These are phyloP conservation scores for Papiliotrema nemorosa DNA, from an alignment of 1,284 basidiomycete species.

Conservation along the genomic window DNA sequence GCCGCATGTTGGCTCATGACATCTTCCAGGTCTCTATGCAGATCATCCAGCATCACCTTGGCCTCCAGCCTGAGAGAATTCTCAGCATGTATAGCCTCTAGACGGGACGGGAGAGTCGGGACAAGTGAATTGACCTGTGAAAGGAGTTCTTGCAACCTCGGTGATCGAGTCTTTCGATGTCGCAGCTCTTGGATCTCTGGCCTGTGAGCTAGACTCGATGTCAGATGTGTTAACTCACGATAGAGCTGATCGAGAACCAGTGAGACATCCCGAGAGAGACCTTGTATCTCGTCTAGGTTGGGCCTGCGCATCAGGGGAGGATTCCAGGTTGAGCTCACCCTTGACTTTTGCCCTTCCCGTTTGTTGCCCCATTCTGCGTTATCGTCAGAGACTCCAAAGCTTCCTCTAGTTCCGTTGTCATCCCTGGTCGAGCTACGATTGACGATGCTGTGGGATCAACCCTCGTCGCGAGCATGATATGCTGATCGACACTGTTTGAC, in stretches of 20 bases:
- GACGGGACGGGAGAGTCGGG: slow-evolving; percentile 9
- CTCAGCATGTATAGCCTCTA: background rate
- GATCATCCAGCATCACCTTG: slow-evolving; percentile 13
- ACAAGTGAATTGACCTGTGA: slow-evolving; percentile 16
- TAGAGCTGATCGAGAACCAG: background rate
- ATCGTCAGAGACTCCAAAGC: too few species aligned
- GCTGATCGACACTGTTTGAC: too few species aligned
- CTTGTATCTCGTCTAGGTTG: too few species aligned
- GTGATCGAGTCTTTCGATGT: slow-evolving; percentile 17
- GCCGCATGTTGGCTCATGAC: slow-evolving; percentile 76
- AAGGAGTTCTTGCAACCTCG: background rate
- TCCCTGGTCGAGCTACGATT: too few species aligned
- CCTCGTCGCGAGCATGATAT: too few species aligned
- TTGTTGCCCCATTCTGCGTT: too few species aligned
- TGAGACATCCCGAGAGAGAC: too few species aligned
- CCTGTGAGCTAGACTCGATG: background rate
- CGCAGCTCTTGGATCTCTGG: slow-evolving; percentile 39
- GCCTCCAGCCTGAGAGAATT: background rate
- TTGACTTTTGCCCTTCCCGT: too few species aligned
- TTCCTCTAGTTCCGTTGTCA: too few species aligned
- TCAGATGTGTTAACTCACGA: background rate
- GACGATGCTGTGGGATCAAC: too few species aligned
- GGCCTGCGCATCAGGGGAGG: too few species aligned
- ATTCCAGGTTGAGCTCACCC: too few species aligned
- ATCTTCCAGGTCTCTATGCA: slow-evolving; percentile 65